A percentile compares a stretch with the other conserved stretches of the same genome.
Evolutionary conservation across 139 green algal genomes (phyloP).

Genomic region (Chlamydomonas incerta): DNA sequence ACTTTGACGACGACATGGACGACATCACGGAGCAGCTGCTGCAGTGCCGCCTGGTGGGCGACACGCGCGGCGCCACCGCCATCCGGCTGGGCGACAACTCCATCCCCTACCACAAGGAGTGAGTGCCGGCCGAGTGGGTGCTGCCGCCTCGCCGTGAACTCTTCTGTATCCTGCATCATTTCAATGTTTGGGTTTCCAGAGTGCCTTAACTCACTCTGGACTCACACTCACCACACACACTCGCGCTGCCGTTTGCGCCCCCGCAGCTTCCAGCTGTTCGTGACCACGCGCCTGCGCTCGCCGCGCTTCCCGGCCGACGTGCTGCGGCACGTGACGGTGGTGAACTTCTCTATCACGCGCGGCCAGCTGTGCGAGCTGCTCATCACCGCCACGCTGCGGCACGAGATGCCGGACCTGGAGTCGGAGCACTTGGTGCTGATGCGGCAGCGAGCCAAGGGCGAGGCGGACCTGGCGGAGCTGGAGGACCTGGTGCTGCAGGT

Average conservation of each 20-base stretch:
- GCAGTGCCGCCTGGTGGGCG: constrained; percentile 5
- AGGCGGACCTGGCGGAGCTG: constrained; percentile 44
- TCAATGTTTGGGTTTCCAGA: too few relatives aligned
- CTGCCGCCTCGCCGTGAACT: too few relatives aligned
- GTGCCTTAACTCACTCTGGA: too few relatives aligned
- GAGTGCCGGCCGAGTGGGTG: neutral
- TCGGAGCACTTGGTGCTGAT: constrained; percentile 56
- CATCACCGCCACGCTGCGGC: constrained; percentile 68
- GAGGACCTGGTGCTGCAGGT: constrained; percentile 49
- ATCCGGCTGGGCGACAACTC: constrained; percentile 32
- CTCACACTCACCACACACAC: too few relatives aligned
- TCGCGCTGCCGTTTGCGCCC: neutral
- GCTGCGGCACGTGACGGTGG: constrained; percentile 37
- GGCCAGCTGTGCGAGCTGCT: constrained; percentile 62
- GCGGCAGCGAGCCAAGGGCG: constrained; percentile 40
- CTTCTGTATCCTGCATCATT: too few relatives aligned
- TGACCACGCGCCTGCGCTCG: constrained; percentile 42
- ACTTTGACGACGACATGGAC: constrained; percentile 61
- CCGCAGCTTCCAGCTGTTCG: constrained; percentile 51
- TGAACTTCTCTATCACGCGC: constrained; percentile 60
- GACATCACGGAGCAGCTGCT: constrained; percentile 58
- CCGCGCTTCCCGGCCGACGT: constrained; percentile 49
- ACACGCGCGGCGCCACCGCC: constrained; percentile 14
- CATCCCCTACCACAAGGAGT: constrained; percentile 40
- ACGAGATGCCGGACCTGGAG: constrained; percentile 80